A percentile compares a stretch with the other conserved stretches of the same genome.
These are phyloP conservation scores for Didymella pinodella DNA, from an alignment of 2,329 filamentous ascomycete genomes.

Conservation along the genomic window DNA sequence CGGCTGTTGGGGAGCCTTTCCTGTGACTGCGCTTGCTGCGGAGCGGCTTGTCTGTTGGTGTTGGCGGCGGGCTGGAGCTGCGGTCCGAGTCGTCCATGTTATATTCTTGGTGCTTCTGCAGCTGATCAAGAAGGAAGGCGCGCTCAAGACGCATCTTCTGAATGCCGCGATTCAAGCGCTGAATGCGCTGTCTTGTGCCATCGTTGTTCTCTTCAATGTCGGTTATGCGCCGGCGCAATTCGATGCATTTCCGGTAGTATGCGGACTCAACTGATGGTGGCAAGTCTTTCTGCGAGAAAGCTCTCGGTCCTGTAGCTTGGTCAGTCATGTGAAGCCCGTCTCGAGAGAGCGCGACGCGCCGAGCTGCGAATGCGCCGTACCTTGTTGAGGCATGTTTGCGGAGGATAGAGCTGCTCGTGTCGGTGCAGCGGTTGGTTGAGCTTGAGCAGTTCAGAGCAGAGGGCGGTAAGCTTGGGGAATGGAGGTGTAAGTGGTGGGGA, in stretches of 20 bases:
- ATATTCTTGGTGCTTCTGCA: constrained; percentile 58
- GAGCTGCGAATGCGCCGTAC: constrained; percentile 20
- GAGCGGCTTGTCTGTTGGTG: constrained; percentile 79
- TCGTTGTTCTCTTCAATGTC: constrained; percentile 95
- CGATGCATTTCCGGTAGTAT: constrained; percentile 95
- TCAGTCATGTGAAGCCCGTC: constrained; percentile 6
- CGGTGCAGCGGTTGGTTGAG: neutral
- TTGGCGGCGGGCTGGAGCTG: constrained; percentile 80
- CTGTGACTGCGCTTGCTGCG: constrained; percentile 74
- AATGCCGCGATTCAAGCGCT: constrained; percentile 81
- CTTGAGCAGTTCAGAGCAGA: neutral
- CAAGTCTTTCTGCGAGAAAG: constrained; percentile 54
- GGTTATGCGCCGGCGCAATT: constrained; percentile 87
- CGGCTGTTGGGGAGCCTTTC: constrained; percentile 46
- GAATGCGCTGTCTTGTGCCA: constrained; percentile 77
- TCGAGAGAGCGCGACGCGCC: constrained; percentile 14
- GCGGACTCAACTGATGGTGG: constrained; percentile 94
- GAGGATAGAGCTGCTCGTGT: neutral
- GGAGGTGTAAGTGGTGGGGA: neutral
- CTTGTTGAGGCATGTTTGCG: constrained; percentile 34
- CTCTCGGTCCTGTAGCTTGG: constrained; percentile 29
- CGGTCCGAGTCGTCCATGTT: constrained; percentile 72
- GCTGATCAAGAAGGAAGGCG: constrained; percentile 64
- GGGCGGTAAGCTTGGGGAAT: neutral
- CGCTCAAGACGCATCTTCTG: constrained; percentile 91